Conservation (phyloP, 441 rosid species). For the Corymbia calophylla region DNA sequence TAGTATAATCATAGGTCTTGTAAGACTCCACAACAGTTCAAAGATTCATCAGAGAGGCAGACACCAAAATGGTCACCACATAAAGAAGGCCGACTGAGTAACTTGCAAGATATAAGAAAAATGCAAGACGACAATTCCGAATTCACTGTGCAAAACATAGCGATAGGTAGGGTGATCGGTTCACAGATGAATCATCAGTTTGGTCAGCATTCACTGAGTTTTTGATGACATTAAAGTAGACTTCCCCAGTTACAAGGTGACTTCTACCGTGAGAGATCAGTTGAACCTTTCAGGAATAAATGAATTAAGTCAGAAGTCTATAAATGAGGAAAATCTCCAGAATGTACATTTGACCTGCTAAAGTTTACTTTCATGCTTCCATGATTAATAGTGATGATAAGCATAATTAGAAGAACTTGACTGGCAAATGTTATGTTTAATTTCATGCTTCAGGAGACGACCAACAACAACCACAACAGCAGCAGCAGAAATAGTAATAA, state of each 20-base stretch:
- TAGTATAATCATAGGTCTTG: slow-evolving; percentile 80
- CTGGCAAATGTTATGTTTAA: background rate
- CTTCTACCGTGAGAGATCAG: background rate
- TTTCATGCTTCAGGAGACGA: background rate
- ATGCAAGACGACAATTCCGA: background rate
- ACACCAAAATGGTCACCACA: background rate
- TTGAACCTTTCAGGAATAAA: background rate
- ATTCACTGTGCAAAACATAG: background rate
- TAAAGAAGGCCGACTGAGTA: background rate
- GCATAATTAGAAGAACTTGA: background rate
- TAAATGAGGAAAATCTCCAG: background rate
- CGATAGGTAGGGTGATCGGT: background rate
- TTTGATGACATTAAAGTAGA: background rate
- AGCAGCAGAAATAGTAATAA: background rate
- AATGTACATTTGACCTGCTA: background rate
- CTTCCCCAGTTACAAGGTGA: background rate
- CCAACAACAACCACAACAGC: background rate
- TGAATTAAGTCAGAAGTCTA: background rate
- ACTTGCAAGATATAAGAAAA: background rate
- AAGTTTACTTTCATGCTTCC: background rate
- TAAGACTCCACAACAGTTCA: slow-evolving; percentile 85
- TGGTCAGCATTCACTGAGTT: background rate
- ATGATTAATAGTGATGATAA: background rate
- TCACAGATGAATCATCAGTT: background rate
- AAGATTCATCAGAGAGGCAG: slow-evolving; percentile 76